phyloP scores from a whole-genome alignment of 768 basidiomycete genomes.

The Pleurotus pulmonarius region DNA sequence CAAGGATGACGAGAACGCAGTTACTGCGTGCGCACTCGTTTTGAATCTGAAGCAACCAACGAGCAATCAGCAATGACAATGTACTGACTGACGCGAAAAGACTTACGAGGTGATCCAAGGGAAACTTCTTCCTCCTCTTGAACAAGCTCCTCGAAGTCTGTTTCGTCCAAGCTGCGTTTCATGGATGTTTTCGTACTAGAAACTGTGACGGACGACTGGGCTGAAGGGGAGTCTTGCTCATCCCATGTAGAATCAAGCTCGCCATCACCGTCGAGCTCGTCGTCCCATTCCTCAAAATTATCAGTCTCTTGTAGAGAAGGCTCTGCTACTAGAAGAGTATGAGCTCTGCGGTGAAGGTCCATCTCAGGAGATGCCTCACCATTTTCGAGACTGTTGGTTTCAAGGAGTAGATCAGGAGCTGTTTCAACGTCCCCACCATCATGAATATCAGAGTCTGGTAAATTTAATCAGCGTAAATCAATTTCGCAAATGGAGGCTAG shows the following conservation, averaged over 20 bases:
- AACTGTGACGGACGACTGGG: slow-evolving; percentile 51
- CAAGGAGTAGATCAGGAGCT: slow-evolving; percentile 10
- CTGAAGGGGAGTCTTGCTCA: slow-evolving; percentile 43
- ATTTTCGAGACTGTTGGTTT: slow-evolving; percentile 8
- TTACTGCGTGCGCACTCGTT: slow-evolving; percentile 17
- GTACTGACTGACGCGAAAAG: neutral
- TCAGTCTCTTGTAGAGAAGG: slow-evolving; percentile 11
- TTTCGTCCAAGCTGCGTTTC: slow-evolving; percentile 51
- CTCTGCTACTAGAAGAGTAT: slow-evolving; percentile 7
- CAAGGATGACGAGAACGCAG: neutral
- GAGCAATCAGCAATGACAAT: neutral
- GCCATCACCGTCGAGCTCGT: slow-evolving; percentile 40
- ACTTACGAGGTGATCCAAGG: slow-evolving; percentile 43
- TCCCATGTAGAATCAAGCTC: slow-evolving; percentile 44
- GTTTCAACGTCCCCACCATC: slow-evolving; percentile 16
- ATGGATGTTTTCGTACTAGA: slow-evolving; percentile 48
- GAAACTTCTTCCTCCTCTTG: slow-evolving; percentile 23
- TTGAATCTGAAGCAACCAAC: slow-evolving; percentile 28
- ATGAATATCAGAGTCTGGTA: neutral
- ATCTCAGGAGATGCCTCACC: neutral
- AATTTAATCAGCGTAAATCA: neutral
- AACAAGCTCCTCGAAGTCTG: slow-evolving; percentile 27
- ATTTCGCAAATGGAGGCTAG: neutral
- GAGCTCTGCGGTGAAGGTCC: neutral
- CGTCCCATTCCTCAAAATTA: slow-evolving; percentile 30